These are phyloP conservation scores for Phytophthora palmivora DNA, from an alignment of 352 stramenopile species.

Conservation along the genomic window DNA sequence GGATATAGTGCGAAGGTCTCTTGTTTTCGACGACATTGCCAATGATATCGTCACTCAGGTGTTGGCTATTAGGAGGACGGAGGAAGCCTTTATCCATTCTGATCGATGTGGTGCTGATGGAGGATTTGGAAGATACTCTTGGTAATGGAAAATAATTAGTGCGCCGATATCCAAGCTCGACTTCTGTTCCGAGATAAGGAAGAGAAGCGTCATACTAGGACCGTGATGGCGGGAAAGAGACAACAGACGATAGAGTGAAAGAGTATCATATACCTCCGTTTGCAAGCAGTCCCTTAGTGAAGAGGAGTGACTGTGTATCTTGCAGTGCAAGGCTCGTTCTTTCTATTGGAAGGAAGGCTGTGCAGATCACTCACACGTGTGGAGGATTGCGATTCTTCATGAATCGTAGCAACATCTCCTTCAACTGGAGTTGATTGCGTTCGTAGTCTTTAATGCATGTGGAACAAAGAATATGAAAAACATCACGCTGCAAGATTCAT, in stretches of 20 bases:
- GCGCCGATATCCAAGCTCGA: too few relatives aligned
- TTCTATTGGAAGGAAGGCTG: conserved; percentile 6
- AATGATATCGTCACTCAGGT: neutral
- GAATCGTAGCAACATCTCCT: too few relatives aligned
- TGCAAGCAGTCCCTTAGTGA: neutral
- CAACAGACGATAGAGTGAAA: too few relatives aligned
- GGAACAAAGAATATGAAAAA: conserved; percentile 6
- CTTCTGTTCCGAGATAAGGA: too few relatives aligned
- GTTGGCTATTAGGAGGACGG: neutral
- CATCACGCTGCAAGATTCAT: conserved; percentile 12
- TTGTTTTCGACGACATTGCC: neutral
- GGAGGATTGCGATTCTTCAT: too few relatives aligned
- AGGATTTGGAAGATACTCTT: too few relatives aligned
- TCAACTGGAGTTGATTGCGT: conserved; percentile 1
- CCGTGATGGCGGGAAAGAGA: too few relatives aligned
- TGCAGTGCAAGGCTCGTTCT: neutral
- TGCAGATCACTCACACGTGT: conserved; percentile 5
- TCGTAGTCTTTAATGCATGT: neutral
- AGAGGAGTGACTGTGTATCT: too few relatives aligned
- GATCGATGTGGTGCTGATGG: neutral
- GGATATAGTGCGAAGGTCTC: neutral
- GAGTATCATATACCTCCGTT: too few relatives aligned
- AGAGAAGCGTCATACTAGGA: too few relatives aligned
- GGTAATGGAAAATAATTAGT: too few relatives aligned
- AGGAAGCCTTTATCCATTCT: neutral